Evolutionary conservation across 2,329 filamentous ascomycete species (phyloP).

Genomic region (Dactylellina sp.): DNA sequence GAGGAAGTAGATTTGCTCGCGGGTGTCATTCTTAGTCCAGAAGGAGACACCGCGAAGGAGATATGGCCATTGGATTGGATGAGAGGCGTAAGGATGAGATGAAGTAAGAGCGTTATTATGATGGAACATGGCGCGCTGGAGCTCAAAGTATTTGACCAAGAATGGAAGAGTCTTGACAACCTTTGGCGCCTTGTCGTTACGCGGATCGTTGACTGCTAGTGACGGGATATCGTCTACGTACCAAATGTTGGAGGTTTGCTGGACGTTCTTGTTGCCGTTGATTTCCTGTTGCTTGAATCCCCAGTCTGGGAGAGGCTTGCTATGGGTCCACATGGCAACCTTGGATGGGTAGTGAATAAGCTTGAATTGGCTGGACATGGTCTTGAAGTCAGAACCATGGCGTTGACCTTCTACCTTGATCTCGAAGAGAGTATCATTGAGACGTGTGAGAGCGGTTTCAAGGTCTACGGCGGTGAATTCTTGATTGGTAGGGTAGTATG

Average conservation of each 20-base stretch:
- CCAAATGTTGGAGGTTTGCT: constrained; percentile 93
- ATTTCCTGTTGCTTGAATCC: constrained; percentile 97
- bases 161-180: constrained; percentile 88
- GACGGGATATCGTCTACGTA: constrained; percentile 91
- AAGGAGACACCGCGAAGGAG: constrained; percentile 96
- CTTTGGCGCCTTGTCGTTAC: constrained; percentile 79
- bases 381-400: constrained; percentile 83
- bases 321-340: constrained; percentile 99
- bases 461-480: constrained; percentile 88
- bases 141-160: constrained; percentile 92
- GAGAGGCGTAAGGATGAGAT: constrained; percentile 94
- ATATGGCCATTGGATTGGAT: constrained; percentile 98
- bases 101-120: constrained; percentile 98
- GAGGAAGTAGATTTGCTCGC: constrained; percentile 97
- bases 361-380: constrained; percentile 92
- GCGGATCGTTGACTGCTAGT: constrained; percentile 76
- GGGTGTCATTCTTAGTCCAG: constrained; percentile 96
- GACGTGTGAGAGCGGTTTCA: constrained; percentile 78
- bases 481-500: constrained; percentile 96
- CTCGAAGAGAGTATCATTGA: constrained; percentile 93
- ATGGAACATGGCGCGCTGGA: constrained; percentile 98
- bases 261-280: constrained; percentile 97
- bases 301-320: constrained; percentile 95
- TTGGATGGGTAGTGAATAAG: constrained; percentile 93
- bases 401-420: constrained; percentile 90